Evolutionary conservation across 768 basidiomycete species (phyloP), one percentile per base, ranked within the genome.

Genomic region (Albatrellus ellisii): DNA sequence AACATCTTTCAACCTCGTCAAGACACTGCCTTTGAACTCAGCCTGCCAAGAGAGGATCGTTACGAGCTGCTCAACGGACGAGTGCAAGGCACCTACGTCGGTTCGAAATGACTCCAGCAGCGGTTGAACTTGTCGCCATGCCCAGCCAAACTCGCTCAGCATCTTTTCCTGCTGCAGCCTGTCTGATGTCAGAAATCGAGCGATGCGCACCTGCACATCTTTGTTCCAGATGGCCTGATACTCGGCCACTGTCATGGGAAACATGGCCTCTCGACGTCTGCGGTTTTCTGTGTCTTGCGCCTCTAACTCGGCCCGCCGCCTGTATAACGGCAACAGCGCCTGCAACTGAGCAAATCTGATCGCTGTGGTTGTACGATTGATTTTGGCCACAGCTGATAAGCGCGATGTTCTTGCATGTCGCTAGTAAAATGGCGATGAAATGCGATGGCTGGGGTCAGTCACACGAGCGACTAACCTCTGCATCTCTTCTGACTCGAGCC

Each of bases 101-200:
- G 41, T 26, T 8, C 45, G 26, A 18, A 8, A 45, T 36, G 42
- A 6, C 26, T 50, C 49, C 25, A 36, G 50, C 27, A 50, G 44
- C 2, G 29, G 36, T 20, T 34, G 37, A 14, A 43, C 38, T 22
- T 49, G 37, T 26, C 47, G 39, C 41, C 35, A 48, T 12, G 14
- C 41, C 46, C 47, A 50, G 20, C 32, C 44, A 18, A 45, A 34
- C 7, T 48, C 43, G 5, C 3, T 17, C 6, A 48, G 17, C 40
- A 50, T 50, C 41, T 42, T 45, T 15, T 45, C 47, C 43, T 50
- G 49, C n/a, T 39, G 22, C 17, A 29, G 31, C 24, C 39, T 26
- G 26, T 50, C 47, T 28, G 44, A 42, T 29, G 47, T 31, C 24
- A 50, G 39, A 39, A 49, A 50, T 34, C 41, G 43, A 7, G 49